These are phyloP conservation scores for Akanthomyces dipterigenus DNA, from an alignment of 2,329 filamentous ascomycete species.

Conservation along the genomic window DNA sequence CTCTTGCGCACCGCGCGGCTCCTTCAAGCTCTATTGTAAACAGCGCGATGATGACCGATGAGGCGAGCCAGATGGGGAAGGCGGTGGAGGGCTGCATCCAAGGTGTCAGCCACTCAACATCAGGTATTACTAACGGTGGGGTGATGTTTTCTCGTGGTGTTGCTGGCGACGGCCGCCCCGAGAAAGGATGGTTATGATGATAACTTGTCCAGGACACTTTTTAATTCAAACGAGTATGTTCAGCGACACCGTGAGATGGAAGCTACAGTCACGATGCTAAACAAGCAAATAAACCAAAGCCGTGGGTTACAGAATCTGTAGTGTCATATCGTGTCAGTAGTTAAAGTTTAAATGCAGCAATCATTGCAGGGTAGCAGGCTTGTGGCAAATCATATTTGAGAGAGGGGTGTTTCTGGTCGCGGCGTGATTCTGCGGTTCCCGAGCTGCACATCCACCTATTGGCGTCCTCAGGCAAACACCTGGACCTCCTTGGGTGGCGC, in stretches of 20 bases:
- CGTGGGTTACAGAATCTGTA: too few relatives aligned
- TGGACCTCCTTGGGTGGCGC: not conserved
- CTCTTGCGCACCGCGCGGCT: not conserved
- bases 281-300: too few relatives aligned
- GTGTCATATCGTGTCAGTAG: not conserved
- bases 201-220: too few relatives aligned
- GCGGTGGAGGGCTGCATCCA: not conserved
- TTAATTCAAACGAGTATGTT: too few relatives aligned
- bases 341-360: not conserved
- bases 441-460: not conserved
- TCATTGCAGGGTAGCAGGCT: not conserved
- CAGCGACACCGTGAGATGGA: too few relatives aligned
- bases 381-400: not conserved
- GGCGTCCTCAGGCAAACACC: slow-evolving; percentile 1
- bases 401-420: not conserved
- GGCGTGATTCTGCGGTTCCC: not conserved
- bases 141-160: too few relatives aligned
- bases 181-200: too few relatives aligned
- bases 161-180: not conserved
- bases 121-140: slow-evolving; percentile 3
- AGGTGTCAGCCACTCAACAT: not conserved
- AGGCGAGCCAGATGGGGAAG: not conserved
- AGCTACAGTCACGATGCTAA: too few relatives aligned
- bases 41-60: not conserved
- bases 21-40: not conserved